Base-by-base conservation (phyloP, 1,284 basidiomycete species). In the Phaffia rhodozyma region DNA sequence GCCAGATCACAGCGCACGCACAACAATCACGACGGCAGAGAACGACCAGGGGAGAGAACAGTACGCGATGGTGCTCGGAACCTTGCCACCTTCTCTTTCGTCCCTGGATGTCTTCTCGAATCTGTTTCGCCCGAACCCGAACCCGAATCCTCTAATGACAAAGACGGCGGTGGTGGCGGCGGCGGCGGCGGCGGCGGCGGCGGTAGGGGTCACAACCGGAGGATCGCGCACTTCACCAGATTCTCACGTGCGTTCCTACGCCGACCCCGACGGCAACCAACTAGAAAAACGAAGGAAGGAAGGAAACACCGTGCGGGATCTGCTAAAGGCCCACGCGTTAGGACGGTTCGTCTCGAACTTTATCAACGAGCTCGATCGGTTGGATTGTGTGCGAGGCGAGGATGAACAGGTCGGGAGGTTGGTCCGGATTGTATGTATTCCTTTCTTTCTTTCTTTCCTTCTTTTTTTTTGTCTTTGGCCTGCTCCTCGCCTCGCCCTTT, bases 361-460 rank as follows among this genome's bases (percentile, higher is more conserved):
- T 67, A 83, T 86, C 67, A 77, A 77, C 50, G 85, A 84, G 84
- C 75, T 88, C 11, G 86, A 87, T 61, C 76, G 73, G 30, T 82
- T 83, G 1, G 85, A 87, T 69, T 75, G 75, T 58, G 82, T 86
- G 65, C 84, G 85, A 69, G 77, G 78, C 43, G 83, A 84, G 55
- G 85, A 86, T 67, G 85, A 87, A 71, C 79, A 83, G n/a, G 83
- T 83, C 69, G 79, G 82, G 1, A 83, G 84, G 69, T 84, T 83
- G 18, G 80, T 86, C 21, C 80, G 82, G 72, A 83, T 85, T 69
- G 86, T 87, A 68, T 62, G 83, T 78, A 5, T 56, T 43, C 55
- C n/a, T 62, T 43, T 18, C 7, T 57, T 25, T 32, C 55, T 54
- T 23, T 32, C 60, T 23, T 34, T 32, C 32, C 38, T 13, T 5